A percentile compares a stretch with the other conserved stretches of the same genome.
These are phyloP conservation scores for Penicillium sp. DNA, from an alignment of 2,329 filamentous ascomycete species.

Conservation along the genomic window DNA sequence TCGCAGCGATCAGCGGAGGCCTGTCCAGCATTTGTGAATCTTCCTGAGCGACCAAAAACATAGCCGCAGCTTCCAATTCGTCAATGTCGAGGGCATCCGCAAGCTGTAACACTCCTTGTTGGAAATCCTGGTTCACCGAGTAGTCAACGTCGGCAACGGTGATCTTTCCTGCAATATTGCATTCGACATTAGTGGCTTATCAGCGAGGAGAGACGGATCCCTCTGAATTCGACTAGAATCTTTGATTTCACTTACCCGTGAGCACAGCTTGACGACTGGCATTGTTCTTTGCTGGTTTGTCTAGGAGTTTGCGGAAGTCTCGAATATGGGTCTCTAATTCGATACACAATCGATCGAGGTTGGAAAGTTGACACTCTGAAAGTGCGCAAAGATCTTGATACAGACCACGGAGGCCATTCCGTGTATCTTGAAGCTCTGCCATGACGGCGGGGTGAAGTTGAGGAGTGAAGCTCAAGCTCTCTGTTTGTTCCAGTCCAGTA, in stretches of 20 bases:
- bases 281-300: conserved; percentile 70
- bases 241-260: conserved; percentile 52
- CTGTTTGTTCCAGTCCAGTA: conserved; percentile 29
- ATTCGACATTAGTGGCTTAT: conserved; percentile 18
- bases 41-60: conserved; percentile 69
- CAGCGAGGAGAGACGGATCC: neutral
- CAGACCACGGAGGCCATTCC: conserved; percentile 76
- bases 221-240: neutral
- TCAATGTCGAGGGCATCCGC: conserved; percentile 88
- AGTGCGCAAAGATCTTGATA: conserved; percentile 79
- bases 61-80: conserved; percentile 74
- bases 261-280: conserved; percentile 68
- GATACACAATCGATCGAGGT: conserved; percentile 63
- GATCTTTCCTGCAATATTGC: conserved; percentile 62
- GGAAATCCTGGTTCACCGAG: conserved; percentile 78
- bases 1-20: conserved; percentile 69
- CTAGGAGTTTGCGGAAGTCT: conserved; percentile 67
- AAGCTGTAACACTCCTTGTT: conserved; percentile 73
- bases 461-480: conserved; percentile 24
- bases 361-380: conserved; percentile 65
- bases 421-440: conserved; percentile 61
- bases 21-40: conserved; percentile 67
- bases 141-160: conserved; percentile 70
- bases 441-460: conserved; percentile 24
- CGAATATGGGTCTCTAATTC: conserved; percentile 64